Evolutionary conservation across 371 early-diverging fungal genomes (phyloP), one percentile per base, ranked within the genome.

Genomic region (Mucor irregularis): DNA sequence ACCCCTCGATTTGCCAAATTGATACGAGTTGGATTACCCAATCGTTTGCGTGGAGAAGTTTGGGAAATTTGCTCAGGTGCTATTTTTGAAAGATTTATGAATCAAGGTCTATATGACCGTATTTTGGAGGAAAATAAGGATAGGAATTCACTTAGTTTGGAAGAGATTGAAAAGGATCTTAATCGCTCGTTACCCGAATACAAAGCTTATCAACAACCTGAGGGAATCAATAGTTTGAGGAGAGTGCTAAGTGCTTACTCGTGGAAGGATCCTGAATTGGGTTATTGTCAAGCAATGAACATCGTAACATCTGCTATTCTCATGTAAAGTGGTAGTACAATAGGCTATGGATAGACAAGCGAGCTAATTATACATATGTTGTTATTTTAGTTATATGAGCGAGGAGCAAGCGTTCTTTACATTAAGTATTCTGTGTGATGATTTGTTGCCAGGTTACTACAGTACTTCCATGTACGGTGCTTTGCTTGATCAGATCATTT

Each of bases 211-310:
- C 97, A 97, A 71, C 87, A 79, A 5, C 81, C 81, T 10, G 91
- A 96, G 58, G 99, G 99, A 0, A 97, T 98, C 50, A 82, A 90
- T 39, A 78, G 92, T 9, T 74, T 98, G 51, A 83, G 99, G 29
- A 83, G 95, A 22, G 97, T 97, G 10, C 74, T 98, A 24, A 85
- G 81, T 30, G 92, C 94, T 3, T 94, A 94, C 68, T 81, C 91
- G 10, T 88, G 89, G 87, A 83, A 84, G 58, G 85, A 93, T 53
- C 88, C 92, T 0, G 95, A 94, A 64, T 83, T 98, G 19, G 99
- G 99, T 11, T 98, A 98, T 71, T 97, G 98, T 68, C 98, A 98
- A 71, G 98, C 99, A 0, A 98, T 98, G 99, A 98, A 98, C 69
- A 94, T 98, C 67, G 91, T 98, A 3, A 93, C 94, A 13, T 92